Percentiles rank a stretch among this genome's conserved stretches.
phyloP scores from a whole-genome alignment of 176 grass and related monocot species.

The Aegilops sharonensis region DNA sequence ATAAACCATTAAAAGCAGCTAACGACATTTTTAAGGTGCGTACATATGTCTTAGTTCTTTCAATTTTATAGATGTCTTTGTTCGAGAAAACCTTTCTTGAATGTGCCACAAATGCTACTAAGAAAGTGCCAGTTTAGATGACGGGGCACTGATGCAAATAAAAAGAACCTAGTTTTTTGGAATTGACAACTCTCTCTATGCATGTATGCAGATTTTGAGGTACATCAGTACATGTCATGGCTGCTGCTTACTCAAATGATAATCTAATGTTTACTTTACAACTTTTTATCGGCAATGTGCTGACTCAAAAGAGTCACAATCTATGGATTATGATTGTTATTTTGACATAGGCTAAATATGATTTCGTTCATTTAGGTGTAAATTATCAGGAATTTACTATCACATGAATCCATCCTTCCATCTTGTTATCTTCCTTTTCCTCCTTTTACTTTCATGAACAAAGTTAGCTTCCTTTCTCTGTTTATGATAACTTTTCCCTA shows the following conservation, averaged over 20 bases:
- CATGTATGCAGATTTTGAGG: neutral
- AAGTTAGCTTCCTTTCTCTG: slow-evolving; percentile 21
- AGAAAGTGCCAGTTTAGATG: neutral
- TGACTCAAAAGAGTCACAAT: slow-evolving; percentile 1
- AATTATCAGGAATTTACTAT: slow-evolving; percentile 1
- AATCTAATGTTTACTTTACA: neutral
- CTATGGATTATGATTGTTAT: neutral
- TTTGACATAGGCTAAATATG: slow-evolving; percentile 20
- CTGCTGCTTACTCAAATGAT: neutral
- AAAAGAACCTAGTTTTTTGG: neutral
- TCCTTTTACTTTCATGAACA: slow-evolving; percentile 9
- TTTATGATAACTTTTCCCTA: slow-evolving; percentile 14
- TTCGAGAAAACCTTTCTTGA: slow-evolving; percentile 7
- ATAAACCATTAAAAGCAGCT: slow-evolving; percentile 63
- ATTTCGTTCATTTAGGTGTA: neutral
- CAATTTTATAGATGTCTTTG: slow-evolving; percentile 7
- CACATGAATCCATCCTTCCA: slow-evolving; percentile 2
- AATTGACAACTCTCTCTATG: neutral
- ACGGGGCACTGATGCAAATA: neutral
- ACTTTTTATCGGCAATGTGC: neutral
- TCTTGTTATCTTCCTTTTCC: slow-evolving; percentile 1
- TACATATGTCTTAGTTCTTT: slow-evolving; percentile 14
- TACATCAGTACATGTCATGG: slow-evolving; percentile 1
- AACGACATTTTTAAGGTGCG: slow-evolving; percentile 81
- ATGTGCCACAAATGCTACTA: neutral